These are phyloP conservation scores for Scorias spongiosa DNA, from an alignment of 2,329 filamentous ascomycete genomes.

Conservation along the genomic window DNA sequence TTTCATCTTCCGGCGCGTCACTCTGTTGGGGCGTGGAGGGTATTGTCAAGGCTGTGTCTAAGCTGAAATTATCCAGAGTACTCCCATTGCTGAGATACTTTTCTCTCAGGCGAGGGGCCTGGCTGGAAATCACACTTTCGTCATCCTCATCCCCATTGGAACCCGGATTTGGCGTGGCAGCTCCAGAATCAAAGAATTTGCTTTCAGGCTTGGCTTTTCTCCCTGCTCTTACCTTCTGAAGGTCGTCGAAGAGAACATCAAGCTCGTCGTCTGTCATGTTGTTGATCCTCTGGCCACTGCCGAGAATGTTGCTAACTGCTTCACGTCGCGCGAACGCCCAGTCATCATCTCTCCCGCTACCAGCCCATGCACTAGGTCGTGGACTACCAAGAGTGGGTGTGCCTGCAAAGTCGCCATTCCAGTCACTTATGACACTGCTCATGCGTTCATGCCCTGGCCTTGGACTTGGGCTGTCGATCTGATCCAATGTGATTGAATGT, in stretches of 20 bases:
- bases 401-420: slow-evolving; percentile 48
- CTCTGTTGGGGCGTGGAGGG: slow-evolving; percentile 75
- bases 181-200: slow-evolving; percentile 32
- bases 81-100: slow-evolving; percentile 84
- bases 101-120: slow-evolving; percentile 48
- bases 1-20: slow-evolving; percentile 58
- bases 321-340: slow-evolving; percentile 90
- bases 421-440: slow-evolving; percentile 51
- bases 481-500: slow-evolving; percentile 55
- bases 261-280: slow-evolving; percentile 87
- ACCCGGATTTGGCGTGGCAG: not conserved
- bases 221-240: slow-evolving; percentile 75
- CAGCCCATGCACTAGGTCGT: slow-evolving; percentile 34
- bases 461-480: slow-evolving; percentile 50
- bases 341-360: slow-evolving; percentile 65
- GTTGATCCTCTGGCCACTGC: slow-evolving; percentile 79
- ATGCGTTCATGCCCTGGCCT: slow-evolving; percentile 54
- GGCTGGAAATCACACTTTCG: slow-evolving; percentile 78
- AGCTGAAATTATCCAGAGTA: slow-evolving; percentile 86
- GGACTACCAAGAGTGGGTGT: slow-evolving; percentile 71
- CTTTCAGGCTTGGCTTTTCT: slow-evolving; percentile 52
- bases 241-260: slow-evolving; percentile 83
- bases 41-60: slow-evolving; percentile 88
- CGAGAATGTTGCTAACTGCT: slow-evolving; percentile 80
- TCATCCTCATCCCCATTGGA: slow-evolving; percentile 48